These are phyloP conservation scores for Cantharellus cinnabarinus DNA, from an alignment of 768 basidiomycete genomes.

Conservation along the genomic window DNA sequence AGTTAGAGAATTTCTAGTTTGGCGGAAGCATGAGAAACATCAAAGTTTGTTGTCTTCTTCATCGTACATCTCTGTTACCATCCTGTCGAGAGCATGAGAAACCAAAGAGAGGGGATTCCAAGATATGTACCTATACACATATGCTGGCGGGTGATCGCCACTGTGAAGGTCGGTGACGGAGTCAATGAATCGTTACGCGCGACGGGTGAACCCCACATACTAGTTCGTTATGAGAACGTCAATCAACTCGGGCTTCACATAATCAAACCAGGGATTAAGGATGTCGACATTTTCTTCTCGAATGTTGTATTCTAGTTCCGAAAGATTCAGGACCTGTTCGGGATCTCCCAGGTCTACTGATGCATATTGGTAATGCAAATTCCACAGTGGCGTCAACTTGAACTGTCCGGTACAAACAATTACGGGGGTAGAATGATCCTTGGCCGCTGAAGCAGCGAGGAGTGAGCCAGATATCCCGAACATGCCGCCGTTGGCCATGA, in stretches of 20 bases:
- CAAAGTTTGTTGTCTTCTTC: conserved; percentile 73
- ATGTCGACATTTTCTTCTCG: conserved; percentile 74
- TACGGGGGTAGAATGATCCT: conserved; percentile 76
- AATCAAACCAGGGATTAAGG: conserved; percentile 91
- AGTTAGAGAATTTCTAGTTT: not conserved
- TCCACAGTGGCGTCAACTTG: conserved; percentile 85
- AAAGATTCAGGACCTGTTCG: conserved; percentile 10
- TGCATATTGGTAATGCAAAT: conserved; percentile 68
- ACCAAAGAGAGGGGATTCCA: not conserved
- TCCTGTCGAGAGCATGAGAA: conserved; percentile 20
- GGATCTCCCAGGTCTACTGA: conserved; percentile 62
- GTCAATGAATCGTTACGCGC: not conserved
- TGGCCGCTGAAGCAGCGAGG: conserved; percentile 69
- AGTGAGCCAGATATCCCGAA: conserved; percentile 76
- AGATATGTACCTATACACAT: conserved; percentile 45
- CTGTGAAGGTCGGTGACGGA: conserved; percentile 21
- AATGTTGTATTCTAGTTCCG: conserved; percentile 16
- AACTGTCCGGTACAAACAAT: conserved; percentile 92
- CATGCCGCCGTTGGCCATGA: conserved; percentile 92
- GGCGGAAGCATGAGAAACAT: conserved; percentile 14
- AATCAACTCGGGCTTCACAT: conserved; percentile 79
- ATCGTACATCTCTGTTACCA: conserved; percentile 88
- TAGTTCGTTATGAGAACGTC: conserved; percentile 93
- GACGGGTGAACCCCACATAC: conserved; percentile 30
- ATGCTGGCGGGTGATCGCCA: conserved; percentile 90